phyloP scores from a whole-genome alignment of 1,139 yeast species.

The Arxiozyma telluris region DNA sequence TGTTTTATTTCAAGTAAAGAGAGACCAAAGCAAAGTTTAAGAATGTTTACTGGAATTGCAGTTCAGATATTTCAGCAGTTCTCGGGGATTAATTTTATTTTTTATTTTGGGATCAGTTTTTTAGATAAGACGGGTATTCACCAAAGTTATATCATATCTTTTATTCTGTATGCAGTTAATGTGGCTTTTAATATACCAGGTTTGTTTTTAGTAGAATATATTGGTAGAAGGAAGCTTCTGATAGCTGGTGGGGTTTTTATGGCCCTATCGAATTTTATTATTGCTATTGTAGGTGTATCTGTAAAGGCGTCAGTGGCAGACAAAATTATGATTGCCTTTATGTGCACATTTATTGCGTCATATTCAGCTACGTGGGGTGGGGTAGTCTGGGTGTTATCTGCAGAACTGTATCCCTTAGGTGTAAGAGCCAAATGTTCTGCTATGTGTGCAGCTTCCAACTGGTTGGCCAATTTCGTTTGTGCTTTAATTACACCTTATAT shows the following conservation, averaged over 20 bases:
- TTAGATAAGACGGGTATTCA: constrained; percentile 54
- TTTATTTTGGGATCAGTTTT: constrained; percentile 71
- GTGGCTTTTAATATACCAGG: constrained; percentile 67
- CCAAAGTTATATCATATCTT: constrained; percentile 57
- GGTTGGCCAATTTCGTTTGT: constrained; percentile 74
- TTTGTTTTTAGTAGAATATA: constrained; percentile 53
- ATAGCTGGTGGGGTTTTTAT: constrained; percentile 58
- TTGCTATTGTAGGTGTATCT: constrained; percentile 59
- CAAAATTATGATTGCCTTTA: constrained; percentile 68
- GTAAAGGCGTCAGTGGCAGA: constrained; percentile 45
- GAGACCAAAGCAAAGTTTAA: constrained; percentile 51
- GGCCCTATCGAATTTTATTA: constrained; percentile 52
- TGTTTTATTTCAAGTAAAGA: constrained; percentile 62
- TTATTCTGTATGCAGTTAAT: constrained; percentile 65
- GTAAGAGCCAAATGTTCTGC: constrained; percentile 76
- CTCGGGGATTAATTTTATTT: constrained; percentile 70
- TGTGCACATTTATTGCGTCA: constrained; percentile 69
- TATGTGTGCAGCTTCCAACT: constrained; percentile 67
- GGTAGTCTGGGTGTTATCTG: constrained; percentile 66
- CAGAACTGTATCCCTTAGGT: constrained; percentile 74
- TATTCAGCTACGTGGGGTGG: constrained; percentile 92
- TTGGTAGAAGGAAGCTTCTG: constrained; percentile 57
- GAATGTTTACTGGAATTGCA: constrained; percentile 63
- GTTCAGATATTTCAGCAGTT: constrained; percentile 73
- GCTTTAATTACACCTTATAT: constrained; percentile 70